Evolutionary conservation across 1,284 basidiomycete genomes (phyloP), one percentile per base, ranked within the genome.

Genomic region (Microbotryomycetes sp.): DNA sequence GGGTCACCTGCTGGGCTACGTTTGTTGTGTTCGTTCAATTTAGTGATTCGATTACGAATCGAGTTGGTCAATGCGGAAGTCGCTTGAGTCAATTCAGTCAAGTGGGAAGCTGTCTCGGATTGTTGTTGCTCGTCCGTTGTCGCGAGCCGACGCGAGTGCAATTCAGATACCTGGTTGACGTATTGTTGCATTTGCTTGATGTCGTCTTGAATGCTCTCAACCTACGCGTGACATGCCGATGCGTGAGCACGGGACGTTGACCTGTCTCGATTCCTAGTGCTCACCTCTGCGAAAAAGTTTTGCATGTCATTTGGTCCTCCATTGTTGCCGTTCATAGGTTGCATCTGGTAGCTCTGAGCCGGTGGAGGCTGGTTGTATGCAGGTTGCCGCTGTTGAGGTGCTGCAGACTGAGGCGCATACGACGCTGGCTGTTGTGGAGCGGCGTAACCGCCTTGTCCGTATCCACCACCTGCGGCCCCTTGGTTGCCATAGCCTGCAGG

Each of bases 11-110:
- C 49, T 14, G 66, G 65, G 29, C 54, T 54, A n/a, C 55, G 60
- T 48, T 67, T 64, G 58, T 70, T 71, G 50, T 56, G 53, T 16
- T 66, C 65, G 56, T 72, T 68, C 28, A 73, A 63, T 51, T 60
- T 59, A 59, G 69, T 70, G 63, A 73, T 73, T 29, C 67, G 64
- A 51, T 68, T 59, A 25, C 71, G 70, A 59, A 73, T 65, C 46
- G 56, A 54, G 63, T 73, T 73, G 31, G 69, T 71, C 23, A 73
- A 57, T 6, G 60, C 54, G 16, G 67, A 62, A 25, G 72, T 72
- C 22, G 65, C 55, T 26, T 60, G 52, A 16, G 70, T 70, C 16
- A 73, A 56, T 46, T 66, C 61, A 7, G 58, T 52, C 23, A 73
- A 59, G 31, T 70, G 65, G 6, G 60, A 56, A 26, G 62, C 64